Percentiles rank a stretch among this genome's conserved stretches.
Evolutionary conservation across 2,329 filamentous ascomycete genomes (phyloP).

Genomic region (Claviceps arundinis): DNA sequence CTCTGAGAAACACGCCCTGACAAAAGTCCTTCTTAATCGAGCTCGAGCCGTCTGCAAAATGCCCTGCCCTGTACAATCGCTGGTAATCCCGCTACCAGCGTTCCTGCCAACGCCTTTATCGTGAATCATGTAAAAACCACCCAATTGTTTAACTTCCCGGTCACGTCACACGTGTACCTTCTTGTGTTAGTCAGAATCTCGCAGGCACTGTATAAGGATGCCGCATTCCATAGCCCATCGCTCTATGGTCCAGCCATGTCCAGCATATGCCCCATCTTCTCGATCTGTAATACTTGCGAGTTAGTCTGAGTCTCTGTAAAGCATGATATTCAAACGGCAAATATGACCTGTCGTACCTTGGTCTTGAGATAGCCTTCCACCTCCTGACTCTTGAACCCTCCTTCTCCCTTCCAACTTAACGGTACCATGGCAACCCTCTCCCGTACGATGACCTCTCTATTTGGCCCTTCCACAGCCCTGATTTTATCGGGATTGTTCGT

Average conservation of each 20-base stretch:
- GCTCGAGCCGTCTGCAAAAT: background rate
- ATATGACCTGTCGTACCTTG: slow-evolving; percentile 49
- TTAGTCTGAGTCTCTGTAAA: slow-evolving; percentile 6
- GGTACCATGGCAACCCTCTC: slow-evolving; percentile 95
- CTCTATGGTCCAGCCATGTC: slow-evolving; percentile 31
- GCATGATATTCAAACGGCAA: background rate
- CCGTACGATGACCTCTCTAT: slow-evolving; percentile 72
- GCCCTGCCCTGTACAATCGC: background rate
- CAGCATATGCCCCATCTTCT: slow-evolving; percentile 77
- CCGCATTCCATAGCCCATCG: background rate
- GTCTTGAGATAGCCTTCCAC: slow-evolving; percentile 90
- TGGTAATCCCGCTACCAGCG: background rate
- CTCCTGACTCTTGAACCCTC: slow-evolving; percentile 75
- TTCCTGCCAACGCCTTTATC: background rate
- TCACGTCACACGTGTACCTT: background rate
- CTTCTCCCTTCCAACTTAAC: slow-evolving; percentile 75
- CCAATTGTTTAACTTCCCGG: background rate
- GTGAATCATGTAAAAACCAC: background rate
- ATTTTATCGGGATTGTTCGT: slow-evolving; percentile 99
- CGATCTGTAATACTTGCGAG: slow-evolving; percentile 42
- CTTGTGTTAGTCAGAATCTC: background rate
- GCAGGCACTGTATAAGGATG: background rate
- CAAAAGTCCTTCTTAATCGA: background rate
- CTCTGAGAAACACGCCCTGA: background rate
- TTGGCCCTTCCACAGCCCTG: slow-evolving; percentile 81